Conservation (phyloP, 257 asterid species). For the Voacanga thouarsii region DNA sequence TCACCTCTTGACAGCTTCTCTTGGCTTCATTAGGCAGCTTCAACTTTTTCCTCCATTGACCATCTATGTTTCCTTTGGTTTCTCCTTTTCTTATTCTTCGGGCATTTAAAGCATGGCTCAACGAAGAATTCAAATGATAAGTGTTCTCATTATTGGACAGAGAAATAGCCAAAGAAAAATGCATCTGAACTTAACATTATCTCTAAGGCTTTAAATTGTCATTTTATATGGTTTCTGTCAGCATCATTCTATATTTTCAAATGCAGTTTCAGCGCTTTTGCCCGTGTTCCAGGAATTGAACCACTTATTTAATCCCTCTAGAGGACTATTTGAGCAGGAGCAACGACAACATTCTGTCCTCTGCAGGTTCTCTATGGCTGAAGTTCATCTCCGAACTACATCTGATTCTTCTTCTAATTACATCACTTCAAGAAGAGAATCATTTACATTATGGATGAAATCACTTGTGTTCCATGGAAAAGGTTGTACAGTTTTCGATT, state of each 20-base stretch:
- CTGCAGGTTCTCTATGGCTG: constrained; percentile 35
- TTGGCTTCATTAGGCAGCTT: background rate
- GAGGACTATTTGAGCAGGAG: background rate
- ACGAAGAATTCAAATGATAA: background rate
- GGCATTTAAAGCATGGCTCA: constrained; percentile 12
- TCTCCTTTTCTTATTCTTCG: background rate
- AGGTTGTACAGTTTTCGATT: constrained; percentile 58
- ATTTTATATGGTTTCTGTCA: background rate
- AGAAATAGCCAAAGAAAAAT: constrained; percentile 9
- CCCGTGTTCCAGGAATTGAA: background rate
- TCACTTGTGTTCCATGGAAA: constrained; percentile 59
- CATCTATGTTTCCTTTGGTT: background rate
- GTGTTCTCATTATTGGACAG: background rate
- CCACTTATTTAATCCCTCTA: background rate
- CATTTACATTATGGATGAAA: constrained; percentile 68
- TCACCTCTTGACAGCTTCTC: background rate
- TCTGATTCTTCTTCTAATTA: constrained; percentile 15
- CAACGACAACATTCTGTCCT: background rate
- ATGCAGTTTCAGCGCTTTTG: constrained; percentile 1
- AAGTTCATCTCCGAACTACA: constrained; percentile 31
- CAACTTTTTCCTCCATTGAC: constrained; percentile 2
- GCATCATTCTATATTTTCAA: background rate
- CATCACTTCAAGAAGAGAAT: constrained; percentile 36
- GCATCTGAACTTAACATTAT: constrained; percentile 9
- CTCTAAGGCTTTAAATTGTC: background rate